Conservation (phyloP, 306 rosid genomes). For the Vigna angularis region DNA sequence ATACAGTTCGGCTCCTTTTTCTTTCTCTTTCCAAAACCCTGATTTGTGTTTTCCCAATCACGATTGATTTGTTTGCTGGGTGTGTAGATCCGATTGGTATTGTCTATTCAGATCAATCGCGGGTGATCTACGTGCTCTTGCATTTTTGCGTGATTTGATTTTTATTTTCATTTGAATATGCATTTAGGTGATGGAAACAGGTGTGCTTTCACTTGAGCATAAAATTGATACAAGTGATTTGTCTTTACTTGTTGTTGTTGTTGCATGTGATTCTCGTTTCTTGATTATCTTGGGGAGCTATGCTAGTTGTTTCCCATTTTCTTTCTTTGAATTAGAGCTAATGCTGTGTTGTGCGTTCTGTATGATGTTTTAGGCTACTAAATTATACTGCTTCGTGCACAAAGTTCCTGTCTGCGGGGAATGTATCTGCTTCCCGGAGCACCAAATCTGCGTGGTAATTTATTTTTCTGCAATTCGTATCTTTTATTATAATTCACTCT, state of each 20-base stretch:
- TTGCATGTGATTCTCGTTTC: constrained; percentile 12
- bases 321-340: constrained; percentile 23
- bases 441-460: constrained; percentile 91
- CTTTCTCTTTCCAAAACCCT: constrained; percentile 18
- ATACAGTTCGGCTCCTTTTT: neutral
- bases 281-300: constrained; percentile 16
- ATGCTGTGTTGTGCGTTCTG: constrained; percentile 25
- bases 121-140: constrained; percentile 48
- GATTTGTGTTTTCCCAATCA: constrained; percentile 29
- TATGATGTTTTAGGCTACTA: constrained; percentile 86
- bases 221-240: constrained; percentile 24
- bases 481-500: constrained; percentile 12
- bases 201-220: constrained; percentile 27
- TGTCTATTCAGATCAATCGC: constrained; percentile 33
- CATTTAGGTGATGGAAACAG: constrained; percentile 23
- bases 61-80: constrained; percentile 46
- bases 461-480: neutral
- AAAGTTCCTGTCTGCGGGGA: constrained; percentile 99
- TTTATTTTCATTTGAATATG: neutral
- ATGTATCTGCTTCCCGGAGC: constrained; percentile 96
- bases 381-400: constrained; percentile 96
- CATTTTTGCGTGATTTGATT: constrained; percentile 35
- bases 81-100: constrained; percentile 61
- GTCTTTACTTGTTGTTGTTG: neutral
- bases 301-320: constrained; percentile 18